Evolutionary conservation across 768 basidiomycete species (phyloP).

Genomic region (Tubosaeta sp.): DNA sequence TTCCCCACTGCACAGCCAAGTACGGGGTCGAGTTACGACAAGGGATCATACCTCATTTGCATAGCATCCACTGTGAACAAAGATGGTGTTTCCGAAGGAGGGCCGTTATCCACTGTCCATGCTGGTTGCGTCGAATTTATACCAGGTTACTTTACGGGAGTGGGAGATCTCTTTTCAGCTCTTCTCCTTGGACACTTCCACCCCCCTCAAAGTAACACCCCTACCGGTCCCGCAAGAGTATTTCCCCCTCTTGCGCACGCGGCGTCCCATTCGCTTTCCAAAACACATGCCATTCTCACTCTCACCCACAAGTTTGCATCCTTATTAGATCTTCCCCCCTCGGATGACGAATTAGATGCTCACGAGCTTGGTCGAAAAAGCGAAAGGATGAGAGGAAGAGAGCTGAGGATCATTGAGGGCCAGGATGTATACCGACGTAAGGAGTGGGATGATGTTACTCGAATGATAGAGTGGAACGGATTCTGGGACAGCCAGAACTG

Average conservation of each 20-base stretch:
- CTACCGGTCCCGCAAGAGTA: conserved; percentile 6
- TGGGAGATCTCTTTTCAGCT: conserved; percentile 95
- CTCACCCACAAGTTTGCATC: conserved; percentile 56
- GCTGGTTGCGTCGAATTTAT: conserved; percentile 72
- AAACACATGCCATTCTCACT: conserved; percentile 67
- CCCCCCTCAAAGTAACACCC: conserved; percentile 13
- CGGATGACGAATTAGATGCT: conserved; percentile 76
- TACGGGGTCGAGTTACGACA: conserved; percentile 7
- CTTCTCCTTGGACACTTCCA: conserved; percentile 80
- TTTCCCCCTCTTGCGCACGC: conserved; percentile 35
- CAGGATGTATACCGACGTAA: conserved; percentile 59
- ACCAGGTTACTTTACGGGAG: conserved; percentile 92
- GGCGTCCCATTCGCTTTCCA: conserved; percentile 62
- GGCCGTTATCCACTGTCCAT: conserved; percentile 47
- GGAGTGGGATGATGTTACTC: conserved; percentile 29
- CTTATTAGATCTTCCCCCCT: conserved; percentile 47
- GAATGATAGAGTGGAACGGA: conserved; percentile 30
- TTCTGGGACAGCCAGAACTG: conserved; percentile 29
- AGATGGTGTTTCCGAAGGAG: conserved; percentile 11
- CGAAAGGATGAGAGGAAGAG: conserved; percentile 77
- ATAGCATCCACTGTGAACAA: conserved; percentile 58
- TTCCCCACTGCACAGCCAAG: conserved; percentile 19
- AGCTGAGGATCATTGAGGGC: conserved; percentile 79
- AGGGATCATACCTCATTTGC: conserved; percentile 64
- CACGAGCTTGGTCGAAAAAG: conserved; percentile 58